Evolutionary conservation across 495 filamentous ascomycete species (phyloP), one percentile per base, ranked within the genome.

Genomic region (Penicillium ochrochloron): DNA sequence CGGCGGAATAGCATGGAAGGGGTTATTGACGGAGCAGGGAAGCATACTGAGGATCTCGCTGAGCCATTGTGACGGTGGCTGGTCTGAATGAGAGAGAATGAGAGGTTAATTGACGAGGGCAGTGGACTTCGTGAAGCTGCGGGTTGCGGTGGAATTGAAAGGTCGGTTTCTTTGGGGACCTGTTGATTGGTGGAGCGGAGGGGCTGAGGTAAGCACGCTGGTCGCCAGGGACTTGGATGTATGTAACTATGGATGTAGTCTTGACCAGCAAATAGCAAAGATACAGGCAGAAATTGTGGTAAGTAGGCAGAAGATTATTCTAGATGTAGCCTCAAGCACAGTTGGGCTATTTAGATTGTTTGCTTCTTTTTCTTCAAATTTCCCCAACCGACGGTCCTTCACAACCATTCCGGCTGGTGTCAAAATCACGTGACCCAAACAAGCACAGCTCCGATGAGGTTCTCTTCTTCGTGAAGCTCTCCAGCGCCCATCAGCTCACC

Each of bases 31-130:
- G 44, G 8, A 10, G 29, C 19, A n/a, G 14, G 27, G 9, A 9
- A 31, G 25, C 76, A 62, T 80, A 84, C 83, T 76, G 80, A 63
- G 82, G 73, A 57, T 82, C 76, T 77, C 83, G 76, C 60, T 74
- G 71, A 59, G 83, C 68, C 83, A 85, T 85, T 69, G 75, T 82
- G 75, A 66, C 64, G 69, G 72, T 68, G 67, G 61, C 53, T 70
- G 31, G 52, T 63, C 35, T 37, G 59, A 19, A 61, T 34, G 42
- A 62, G 37, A 53, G 61, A 33, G 62, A 52, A 39, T 61, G 58
- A 48, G 57, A 64, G 63, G 65, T 52, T 62, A 72, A 74, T 75
- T 70, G 70, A 65, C 57, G 51, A 53, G 52, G 63, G 56, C 56
- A 56, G 58, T 42, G 63, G 62, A 66, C 58, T 67, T 69, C 62